Evolutionary conservation across 108 stramenopile genomes (phyloP), one percentile per base, ranked within the genome.

Genomic region (Seminavis robusta): DNA sequence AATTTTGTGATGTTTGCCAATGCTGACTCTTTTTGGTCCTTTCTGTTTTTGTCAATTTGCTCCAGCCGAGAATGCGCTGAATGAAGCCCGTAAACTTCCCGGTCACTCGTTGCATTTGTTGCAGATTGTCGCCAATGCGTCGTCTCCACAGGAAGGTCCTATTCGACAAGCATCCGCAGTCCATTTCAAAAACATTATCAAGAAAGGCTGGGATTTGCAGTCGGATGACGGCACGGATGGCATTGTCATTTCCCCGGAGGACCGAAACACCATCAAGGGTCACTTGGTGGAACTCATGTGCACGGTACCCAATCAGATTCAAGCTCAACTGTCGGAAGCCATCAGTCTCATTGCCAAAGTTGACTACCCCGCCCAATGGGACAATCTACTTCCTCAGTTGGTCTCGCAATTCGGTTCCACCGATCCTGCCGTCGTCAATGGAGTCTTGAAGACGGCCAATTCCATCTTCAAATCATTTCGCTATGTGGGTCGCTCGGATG

Each of bases 351-450:
- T 99, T 74, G 89, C 95, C 52, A 60, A 71, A 20, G 65, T 79
- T 8, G 99, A 99, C 63, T 99, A 95, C 66, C 98, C 98, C 6
- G 46, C 64, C 7, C 73, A 94, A n/a, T 99, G 99, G 99, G 69
- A 87, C 29, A 88, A 83, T 38, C 77, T 99, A 8, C 71, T 98
- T 41, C 93, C 94, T 15, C 79, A 88, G 27, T 72, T 99, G 40
- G 90, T 98, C 23, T 31, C 50, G 33, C 78, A 88, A 51, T 80
- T 98, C 49, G 44, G 50, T 23, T 63, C 83, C 33, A 43, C 73
- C 32, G 84, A 98, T 57, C 65, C 75, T 44, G 56, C 53, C 43
- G 78, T 96, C n/a, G 75, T 97, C 23, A 75, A 91, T 44, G 97
- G 97, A n/a, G 94, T 97, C 0, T 92, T 99, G 29, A 62, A 78